Evolutionary conservation across 2,329 filamentous ascomycete species (phyloP).

Genomic region (Elsinoe necatrix): DNA sequence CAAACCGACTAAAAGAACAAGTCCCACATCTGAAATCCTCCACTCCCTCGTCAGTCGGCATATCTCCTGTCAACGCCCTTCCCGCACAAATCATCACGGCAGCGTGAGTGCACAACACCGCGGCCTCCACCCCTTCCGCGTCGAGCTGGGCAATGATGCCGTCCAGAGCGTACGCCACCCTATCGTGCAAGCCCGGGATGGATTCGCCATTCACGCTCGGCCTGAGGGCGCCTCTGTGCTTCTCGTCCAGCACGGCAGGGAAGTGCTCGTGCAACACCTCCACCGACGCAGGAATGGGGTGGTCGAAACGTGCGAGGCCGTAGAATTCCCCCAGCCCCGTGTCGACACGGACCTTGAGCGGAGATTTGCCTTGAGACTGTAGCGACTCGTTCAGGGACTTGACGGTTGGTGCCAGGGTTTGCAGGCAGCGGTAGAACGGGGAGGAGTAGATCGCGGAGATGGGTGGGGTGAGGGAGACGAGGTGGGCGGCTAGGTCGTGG

Average conservation of each 20-base stretch:
- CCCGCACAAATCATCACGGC: conserved; percentile 83
- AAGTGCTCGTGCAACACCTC: conserved; percentile 59
- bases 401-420: conserved; percentile 68
- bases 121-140: conserved; percentile 51
- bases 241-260: conserved; percentile 48
- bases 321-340: conserved; percentile 70
- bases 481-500: conserved; percentile 60
- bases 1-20: conserved; percentile 67
- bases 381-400: conserved; percentile 34
- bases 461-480: conserved; percentile 54
- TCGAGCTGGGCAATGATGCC: conserved; percentile 68
- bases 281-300: conserved; percentile 66
- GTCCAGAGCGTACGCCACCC: conserved; percentile 61
- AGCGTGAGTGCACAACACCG: conserved; percentile 82
- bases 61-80: conserved; percentile 65
- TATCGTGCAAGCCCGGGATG: conserved; percentile 69
- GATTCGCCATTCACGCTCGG: conserved; percentile 71
- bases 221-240: conserved; percentile 47
- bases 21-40: conserved; percentile 84
- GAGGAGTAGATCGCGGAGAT: conserved; percentile 73
- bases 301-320: conserved; percentile 73
- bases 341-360: conserved; percentile 29
- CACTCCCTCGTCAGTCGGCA: conserved; percentile 61
- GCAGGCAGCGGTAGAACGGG: conserved; percentile 79
- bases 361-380: conserved; percentile 24